phyloP scores from a whole-genome alignment of 1,284 basidiomycete genomes.

The Ustilago hordei region DNA sequence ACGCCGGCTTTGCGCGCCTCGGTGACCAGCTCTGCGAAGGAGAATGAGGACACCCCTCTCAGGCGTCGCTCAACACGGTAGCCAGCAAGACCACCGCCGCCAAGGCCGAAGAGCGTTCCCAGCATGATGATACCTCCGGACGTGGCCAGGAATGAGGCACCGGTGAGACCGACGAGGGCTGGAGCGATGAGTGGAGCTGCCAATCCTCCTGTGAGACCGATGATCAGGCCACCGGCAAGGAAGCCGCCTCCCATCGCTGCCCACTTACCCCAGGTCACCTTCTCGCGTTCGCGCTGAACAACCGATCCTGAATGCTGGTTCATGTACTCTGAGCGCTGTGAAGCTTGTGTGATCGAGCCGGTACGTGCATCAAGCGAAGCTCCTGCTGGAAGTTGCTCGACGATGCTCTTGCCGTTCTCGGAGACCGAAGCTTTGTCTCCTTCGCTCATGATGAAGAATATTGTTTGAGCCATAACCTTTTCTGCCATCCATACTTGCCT shows the following conservation, averaged over 20 bases:
- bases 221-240: conserved; percentile 56
- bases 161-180: conserved; percentile 60
- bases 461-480: conserved; percentile 61
- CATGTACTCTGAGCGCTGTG: conserved; percentile 59
- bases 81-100: conserved; percentile 63
- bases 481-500: conserved; percentile 57
- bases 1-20: conserved; percentile 51
- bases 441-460: conserved; percentile 62
- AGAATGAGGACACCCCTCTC: conserved; percentile 51
- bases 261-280: conserved; percentile 59
- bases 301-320: conserved; percentile 53
- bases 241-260: conserved; percentile 60
- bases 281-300: conserved; percentile 54
- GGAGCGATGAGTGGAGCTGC: conserved; percentile 63
- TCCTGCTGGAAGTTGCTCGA: conserved; percentile 44
- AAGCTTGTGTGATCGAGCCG: conserved; percentile 35
- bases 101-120: conserved; percentile 62
- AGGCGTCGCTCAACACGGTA: conserved; percentile 60
- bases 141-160: conserved; percentile 59
- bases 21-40: conserved; percentile 51
- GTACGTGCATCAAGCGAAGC: conserved; percentile 45
- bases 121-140: conserved; percentile 63
- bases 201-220: conserved; percentile 62
- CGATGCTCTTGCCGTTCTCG: conserved; percentile 52
- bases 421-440: conserved; percentile 45